Evolutionary conservation across 1,284 basidiomycete species (phyloP).

Genomic region (Rhodotorula sp.): DNA sequence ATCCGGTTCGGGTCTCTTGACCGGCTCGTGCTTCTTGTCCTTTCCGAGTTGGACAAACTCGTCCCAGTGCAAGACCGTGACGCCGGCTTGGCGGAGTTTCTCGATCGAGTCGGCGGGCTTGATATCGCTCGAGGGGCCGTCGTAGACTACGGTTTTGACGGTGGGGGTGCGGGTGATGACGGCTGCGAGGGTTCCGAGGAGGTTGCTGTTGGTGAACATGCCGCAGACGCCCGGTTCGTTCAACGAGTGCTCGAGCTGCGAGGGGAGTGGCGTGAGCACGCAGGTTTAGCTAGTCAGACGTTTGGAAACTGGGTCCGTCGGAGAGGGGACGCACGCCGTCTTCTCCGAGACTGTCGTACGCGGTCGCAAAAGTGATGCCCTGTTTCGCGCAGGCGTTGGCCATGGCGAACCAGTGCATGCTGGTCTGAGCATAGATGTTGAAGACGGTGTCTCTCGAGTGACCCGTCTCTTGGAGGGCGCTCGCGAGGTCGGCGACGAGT

Average conservation of each 20-base stretch:
- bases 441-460: slow-evolving; percentile 71
- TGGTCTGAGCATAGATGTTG: slow-evolving; percentile 82
- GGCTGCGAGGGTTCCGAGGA: slow-evolving; percentile 64
- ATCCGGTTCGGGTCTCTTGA: slow-evolving; percentile 59
- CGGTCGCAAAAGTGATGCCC: slow-evolving; percentile 81
- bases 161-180: slow-evolving; percentile 53
- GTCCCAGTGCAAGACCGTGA: slow-evolving; percentile 60
- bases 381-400: slow-evolving; percentile 72
- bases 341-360: slow-evolving; percentile 89
- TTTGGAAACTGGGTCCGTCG: neutral
- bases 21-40: slow-evolving; percentile 56
- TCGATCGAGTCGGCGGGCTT: slow-evolving; percentile 53
- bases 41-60: slow-evolving; percentile 67
- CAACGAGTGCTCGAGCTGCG: slow-evolving; percentile 74
- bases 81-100: slow-evolving; percentile 55
- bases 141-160: slow-evolving; percentile 79
- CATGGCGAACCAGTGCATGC: slow-evolving; percentile 76
- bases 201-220: slow-evolving; percentile 88
- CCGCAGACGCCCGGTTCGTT: slow-evolving; percentile 83
- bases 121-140: slow-evolving; percentile 61
- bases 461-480: slow-evolving; percentile 70
- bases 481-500: slow-evolving; percentile 62
- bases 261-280: neutral
- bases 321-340: slow-evolving; percentile 45
- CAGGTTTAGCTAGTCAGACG: neutral